Conservation (phyloP, 352 stramenopile genomes). For the Thalassiosira sp. region DNA sequence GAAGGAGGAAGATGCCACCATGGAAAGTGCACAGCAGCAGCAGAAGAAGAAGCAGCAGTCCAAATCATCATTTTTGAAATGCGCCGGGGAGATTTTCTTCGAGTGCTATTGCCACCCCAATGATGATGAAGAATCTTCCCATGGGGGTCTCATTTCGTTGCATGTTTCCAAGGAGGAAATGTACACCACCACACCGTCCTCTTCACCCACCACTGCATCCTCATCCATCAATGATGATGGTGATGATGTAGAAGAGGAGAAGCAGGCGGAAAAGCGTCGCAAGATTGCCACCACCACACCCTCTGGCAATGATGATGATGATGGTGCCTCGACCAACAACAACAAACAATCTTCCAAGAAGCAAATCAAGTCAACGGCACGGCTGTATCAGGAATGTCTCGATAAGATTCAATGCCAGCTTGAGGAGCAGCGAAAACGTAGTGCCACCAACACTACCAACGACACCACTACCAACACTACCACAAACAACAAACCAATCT, state of each 20-base stretch:
- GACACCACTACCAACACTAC: background rate
- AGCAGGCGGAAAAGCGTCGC: conserved; percentile 9
- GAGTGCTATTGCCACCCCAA: conserved; percentile 16
- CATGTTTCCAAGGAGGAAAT: conserved; percentile 36
- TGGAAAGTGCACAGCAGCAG: background rate
- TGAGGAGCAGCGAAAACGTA: background rate
- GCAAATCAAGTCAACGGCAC: conserved; percentile 42
- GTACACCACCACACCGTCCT: background rate
- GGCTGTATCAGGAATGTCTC: conserved; percentile 45
- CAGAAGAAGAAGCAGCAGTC: background rate
- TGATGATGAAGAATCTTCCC: background rate
- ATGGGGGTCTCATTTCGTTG: conserved; percentile 13
- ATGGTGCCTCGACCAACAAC: background rate
- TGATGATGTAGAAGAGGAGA: background rate
- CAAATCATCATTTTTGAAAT: conserved; percentile 20
- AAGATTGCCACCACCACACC: too few relatives aligned
- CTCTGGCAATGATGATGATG: too few relatives aligned
- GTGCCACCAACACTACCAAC: background rate
- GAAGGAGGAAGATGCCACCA: conserved; percentile 9
- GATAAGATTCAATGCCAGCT: conserved; percentile 16
- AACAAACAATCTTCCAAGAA: background rate
- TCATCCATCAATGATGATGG: background rate
- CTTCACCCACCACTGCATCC: background rate
- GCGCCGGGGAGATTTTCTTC: conserved; percentile 40
- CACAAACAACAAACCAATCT: conserved; percentile 1